Base-by-base conservation (phyloP, 345 rosid species). In the Atalantia buxifolia region DNA sequence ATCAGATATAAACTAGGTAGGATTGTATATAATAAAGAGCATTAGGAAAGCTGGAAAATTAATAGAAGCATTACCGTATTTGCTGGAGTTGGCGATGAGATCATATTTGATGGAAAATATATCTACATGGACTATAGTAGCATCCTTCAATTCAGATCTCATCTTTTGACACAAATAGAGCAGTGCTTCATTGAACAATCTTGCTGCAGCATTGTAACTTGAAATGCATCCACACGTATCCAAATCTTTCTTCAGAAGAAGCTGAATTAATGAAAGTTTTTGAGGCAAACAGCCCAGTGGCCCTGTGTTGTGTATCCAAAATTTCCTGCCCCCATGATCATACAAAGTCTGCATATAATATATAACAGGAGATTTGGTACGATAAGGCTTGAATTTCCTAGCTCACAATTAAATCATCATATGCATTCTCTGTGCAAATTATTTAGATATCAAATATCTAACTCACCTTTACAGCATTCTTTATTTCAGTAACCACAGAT, bases 251-350 rank as follows among this genome's bases (percentile, higher is more conserved):
- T 82, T 86, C 66, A 79, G 67, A 63, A 63, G 67, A 63, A 63
- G 36, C 67, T 63, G 71, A 72, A 82, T 88, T 68, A 84, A 66
- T 24, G 93, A 78, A 74, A 94, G 98, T 72, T 89, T 90, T 65
- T 94, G 97, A 74, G 98, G 98, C 6, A 94, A 87, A 81, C 98
- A 94, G 56, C 97, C 98, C 71, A 94, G 69, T 5, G 97, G 98
- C n/a, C 97, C 96, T 0, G 96, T 94, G 76, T 94, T 92, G 80
- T 94, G 96, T 60, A 94, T 84, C 98, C 97, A 94, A 75, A 94
- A 92, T 82, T 89, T 91, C 81, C 96, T 85, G 19, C 92, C 94
- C 62, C 97, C 97, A 77, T 88, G 84, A 81, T 82, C 56, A 64
- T 92, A 90, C 71, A 92, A 80, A 63, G 80, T 72, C 94, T 94